Evolutionary conservation across 176 grass and related monocot genomes (phyloP).

Genomic region (Elaeis guineensis): DNA sequence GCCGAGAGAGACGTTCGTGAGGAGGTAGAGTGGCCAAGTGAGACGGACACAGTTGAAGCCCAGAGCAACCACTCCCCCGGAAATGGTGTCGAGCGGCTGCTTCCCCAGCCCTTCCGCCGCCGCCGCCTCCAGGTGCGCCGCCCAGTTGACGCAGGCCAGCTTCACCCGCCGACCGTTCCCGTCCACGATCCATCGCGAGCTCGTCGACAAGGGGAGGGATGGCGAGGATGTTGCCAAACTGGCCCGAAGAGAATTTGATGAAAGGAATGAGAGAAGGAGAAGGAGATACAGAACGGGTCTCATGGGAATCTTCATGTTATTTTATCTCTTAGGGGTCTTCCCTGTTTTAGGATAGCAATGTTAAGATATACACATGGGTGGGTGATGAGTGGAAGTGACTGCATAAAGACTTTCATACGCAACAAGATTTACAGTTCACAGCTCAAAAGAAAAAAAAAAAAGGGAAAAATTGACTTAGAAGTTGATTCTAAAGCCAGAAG

Average conservation of each 20-base stretch:
- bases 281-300: constrained; percentile 3
- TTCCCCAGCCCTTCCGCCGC: constrained; percentile 75
- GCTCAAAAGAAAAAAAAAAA: too few relatives aligned
- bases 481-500: too few relatives aligned
- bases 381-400: too few relatives aligned
- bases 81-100: constrained; percentile 45
- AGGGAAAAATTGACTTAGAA: too few relatives aligned
- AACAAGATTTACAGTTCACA: too few relatives aligned
- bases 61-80: constrained; percentile 40
- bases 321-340: too few relatives aligned
- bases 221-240: constrained; percentile 2
- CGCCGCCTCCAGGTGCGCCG: constrained; percentile 69
- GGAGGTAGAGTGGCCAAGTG: constrained; percentile 82
- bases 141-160: constrained; percentile 87
- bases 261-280: constrained; percentile 5
- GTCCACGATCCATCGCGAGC: constrained; percentile 69
- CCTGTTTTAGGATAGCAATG: too few relatives aligned
- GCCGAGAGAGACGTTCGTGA: constrained; percentile 57
- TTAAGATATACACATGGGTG: too few relatives aligned
- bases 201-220: constrained; percentile 51
- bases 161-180: constrained; percentile 55
- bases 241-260: background rate
- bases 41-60: constrained; percentile 89
- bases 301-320: too few relatives aligned
- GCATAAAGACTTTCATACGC: too few relatives aligned